phyloP scores from a whole-genome alignment of 2,329 filamentous ascomycete genomes.

The Exserohilum turcica region DNA sequence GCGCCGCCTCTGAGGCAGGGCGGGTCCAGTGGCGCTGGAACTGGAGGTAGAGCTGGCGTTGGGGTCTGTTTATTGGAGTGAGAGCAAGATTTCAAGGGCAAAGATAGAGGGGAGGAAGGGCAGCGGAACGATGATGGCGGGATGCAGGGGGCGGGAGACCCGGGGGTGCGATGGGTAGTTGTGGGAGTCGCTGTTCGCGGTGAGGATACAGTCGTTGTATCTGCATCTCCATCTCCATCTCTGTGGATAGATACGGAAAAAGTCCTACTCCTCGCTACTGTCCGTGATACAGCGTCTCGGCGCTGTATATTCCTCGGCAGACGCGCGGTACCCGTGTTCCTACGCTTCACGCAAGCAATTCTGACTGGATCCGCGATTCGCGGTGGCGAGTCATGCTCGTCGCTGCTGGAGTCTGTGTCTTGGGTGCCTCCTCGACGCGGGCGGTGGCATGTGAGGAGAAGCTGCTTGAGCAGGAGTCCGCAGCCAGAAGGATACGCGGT shows the following conservation, averaged over 20 bases:
- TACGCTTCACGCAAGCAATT: background rate
- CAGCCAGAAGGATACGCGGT: background rate
- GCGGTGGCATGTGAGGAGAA: constrained; percentile 6
- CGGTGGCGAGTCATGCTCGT: background rate
- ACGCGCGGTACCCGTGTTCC: constrained; percentile 1
- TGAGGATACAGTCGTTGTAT: background rate
- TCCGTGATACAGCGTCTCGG: background rate
- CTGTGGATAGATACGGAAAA: no score
- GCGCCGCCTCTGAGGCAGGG: constrained; percentile 27
- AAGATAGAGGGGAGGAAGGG: background rate
- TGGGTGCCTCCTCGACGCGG: background rate
- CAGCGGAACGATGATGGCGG: background rate
- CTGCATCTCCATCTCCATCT: no score
- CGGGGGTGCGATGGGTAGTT: background rate
- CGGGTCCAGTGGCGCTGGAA: no score
- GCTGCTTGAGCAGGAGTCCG: constrained; percentile 1
- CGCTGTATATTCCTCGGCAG: background rate
- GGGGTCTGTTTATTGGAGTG: no score
- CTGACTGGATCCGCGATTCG: background rate
- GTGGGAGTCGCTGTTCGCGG: no score
- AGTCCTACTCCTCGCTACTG: background rate
- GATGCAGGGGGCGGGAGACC: no score
- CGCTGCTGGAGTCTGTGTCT: background rate
- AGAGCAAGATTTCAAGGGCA: background rate
- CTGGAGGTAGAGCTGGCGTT: no score